phyloP scores from a whole-genome alignment of 768 basidiomycete species.

The Suillus americanus region DNA sequence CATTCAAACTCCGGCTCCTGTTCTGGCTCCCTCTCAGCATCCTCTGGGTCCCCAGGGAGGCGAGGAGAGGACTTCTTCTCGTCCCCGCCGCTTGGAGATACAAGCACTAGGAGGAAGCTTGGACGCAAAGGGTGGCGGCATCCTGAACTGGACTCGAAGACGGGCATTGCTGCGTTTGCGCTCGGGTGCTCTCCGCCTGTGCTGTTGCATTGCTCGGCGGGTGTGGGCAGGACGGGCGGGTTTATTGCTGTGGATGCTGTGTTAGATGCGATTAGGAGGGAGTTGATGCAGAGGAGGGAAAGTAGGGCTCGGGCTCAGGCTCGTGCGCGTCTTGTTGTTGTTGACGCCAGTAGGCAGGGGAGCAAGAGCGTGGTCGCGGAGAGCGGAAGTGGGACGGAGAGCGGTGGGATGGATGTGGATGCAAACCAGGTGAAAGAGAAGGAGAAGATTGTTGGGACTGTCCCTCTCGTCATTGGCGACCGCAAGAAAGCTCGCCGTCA shows the following conservation, averaged over 20 bases:
- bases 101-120: conserved; percentile 1
- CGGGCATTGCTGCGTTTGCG: conserved; percentile 56
- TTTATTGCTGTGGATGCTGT: conserved; percentile 89
- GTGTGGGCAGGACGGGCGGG: conserved; percentile 92
- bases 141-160: conserved; percentile 48
- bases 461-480: conserved; percentile 29
- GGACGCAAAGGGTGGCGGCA: conserved; percentile 30
- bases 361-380: neutral
- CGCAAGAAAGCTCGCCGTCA: conserved; percentile 19
- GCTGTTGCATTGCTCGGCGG: conserved; percentile 88
- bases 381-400: conserved; percentile 4
- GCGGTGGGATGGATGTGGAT: conserved; percentile 28
- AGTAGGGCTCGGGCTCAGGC: conserved; percentile 4
- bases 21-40: conserved; percentile 11
- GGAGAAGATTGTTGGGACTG: conserved; percentile 18
- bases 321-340: conserved; percentile 7
- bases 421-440: conserved; percentile 4
- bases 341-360: conserved; percentile 2
- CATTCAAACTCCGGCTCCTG: neutral
- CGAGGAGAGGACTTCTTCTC: conserved; percentile 13
- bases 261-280: conserved; percentile 69
- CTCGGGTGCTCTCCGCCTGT: conserved; percentile 53
- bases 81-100: conserved; percentile 11
- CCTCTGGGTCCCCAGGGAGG: neutral
- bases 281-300: conserved; percentile 44